Conservation (phyloP, 2,329 filamentous ascomycete species). For the Claviceps fusiformis region DNA sequence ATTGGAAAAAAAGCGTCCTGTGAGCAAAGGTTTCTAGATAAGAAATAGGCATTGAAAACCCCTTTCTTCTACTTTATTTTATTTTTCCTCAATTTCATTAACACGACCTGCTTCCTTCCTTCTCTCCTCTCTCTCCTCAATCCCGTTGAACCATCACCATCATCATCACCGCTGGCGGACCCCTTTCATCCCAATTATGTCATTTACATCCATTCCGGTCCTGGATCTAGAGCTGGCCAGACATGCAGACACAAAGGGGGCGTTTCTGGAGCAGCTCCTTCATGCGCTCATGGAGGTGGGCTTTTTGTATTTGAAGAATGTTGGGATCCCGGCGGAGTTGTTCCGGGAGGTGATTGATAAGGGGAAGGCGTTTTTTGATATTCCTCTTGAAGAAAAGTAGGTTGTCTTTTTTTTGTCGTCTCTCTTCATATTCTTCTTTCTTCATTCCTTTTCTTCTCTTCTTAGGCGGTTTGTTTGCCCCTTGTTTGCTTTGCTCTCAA, state of each 20-base stretch:
- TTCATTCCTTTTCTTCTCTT: neutral
- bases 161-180: too few species aligned
- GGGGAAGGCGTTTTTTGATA: slow-evolving; percentile 62
- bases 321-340: slow-evolving; percentile 54
- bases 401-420: neutral
- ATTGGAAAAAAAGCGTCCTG: too few species aligned
- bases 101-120: too few species aligned
- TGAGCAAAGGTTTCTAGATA: too few species aligned
- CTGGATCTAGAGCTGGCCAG: slow-evolving; percentile 59
- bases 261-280: slow-evolving; percentile 57
- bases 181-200: slow-evolving; percentile 29
- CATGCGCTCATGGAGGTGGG: slow-evolving; percentile 74
- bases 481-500: too few species aligned
- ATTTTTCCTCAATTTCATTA: too few species aligned
- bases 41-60: too few species aligned
- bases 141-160: too few species aligned
- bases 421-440: neutral
- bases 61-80: too few species aligned
- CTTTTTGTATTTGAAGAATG: slow-evolving; percentile 74
- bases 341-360: slow-evolving; percentile 52
- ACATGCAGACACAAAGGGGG: slow-evolving; percentile 51
- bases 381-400: slow-evolving; percentile 63
- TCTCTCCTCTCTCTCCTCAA: neutral
- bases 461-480: neutral
- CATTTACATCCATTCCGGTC: slow-evolving; percentile 64